Evolutionary conservation across 2,329 filamentous ascomycete species (phyloP).

Genomic region (Curvularia eragrostidis): DNA sequence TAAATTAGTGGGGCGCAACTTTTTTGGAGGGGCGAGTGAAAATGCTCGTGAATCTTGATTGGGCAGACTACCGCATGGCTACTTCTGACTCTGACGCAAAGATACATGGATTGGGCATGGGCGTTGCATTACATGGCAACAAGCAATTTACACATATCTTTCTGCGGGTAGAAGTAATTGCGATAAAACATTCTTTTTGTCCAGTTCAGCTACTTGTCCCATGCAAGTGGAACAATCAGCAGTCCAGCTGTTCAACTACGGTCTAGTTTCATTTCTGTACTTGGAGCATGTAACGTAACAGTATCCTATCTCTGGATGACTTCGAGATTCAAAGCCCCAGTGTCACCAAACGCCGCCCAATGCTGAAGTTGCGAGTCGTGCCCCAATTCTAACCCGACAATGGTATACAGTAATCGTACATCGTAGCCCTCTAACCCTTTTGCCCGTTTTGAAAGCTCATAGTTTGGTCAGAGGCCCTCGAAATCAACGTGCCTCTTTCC

Average conservation of each 20-base stretch:
- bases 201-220: background rate
- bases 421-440: background rate
- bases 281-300: background rate
- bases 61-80: conserved; percentile 3
- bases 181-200: background rate
- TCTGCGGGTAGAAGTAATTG: background rate
- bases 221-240: background rate
- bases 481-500: background rate
- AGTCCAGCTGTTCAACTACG: too few species aligned
- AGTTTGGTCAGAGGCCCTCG: background rate
- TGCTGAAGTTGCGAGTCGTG: conserved; percentile 24
- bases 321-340: background rate
- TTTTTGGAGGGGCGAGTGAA: conserved; percentile 13
- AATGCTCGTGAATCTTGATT: conserved; percentile 14
- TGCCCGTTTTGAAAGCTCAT: background rate
- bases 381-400: conserved; percentile 5
- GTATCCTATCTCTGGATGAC: background rate
- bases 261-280: too few species aligned
- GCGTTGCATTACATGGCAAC: background rate
- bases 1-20: conserved; percentile 19
- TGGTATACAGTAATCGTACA: conserved; percentile 30
- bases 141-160: background rate
- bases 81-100: background rate
- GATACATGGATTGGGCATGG: background rate
- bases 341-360: conserved; percentile 30